Percentiles rank a stretch among this genome's conserved stretches.
These are phyloP conservation scores for Colletotrichum sp. DNA, from an alignment of 2,329 filamentous ascomycete species.

Conservation along the genomic window DNA sequence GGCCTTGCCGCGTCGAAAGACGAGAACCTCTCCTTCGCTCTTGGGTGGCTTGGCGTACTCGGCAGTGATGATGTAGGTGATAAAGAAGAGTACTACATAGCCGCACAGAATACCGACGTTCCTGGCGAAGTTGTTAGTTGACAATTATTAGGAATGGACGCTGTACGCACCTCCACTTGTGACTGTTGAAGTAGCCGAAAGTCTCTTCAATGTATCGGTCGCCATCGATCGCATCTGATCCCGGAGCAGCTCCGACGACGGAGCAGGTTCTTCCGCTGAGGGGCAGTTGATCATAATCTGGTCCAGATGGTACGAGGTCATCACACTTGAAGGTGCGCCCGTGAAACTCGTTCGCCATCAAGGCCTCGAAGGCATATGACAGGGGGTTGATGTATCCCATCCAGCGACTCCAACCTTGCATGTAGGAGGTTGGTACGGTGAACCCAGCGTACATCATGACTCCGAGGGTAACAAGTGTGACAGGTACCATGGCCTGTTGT, in stretches of 20 bases:
- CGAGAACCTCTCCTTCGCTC: slow-evolving; percentile 77
- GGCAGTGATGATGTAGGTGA: slow-evolving; percentile 65
- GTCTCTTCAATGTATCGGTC: slow-evolving; percentile 45
- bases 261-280: slow-evolving; percentile 48
- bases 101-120: slow-evolving; percentile 73
- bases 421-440: slow-evolving; percentile 67
- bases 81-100: slow-evolving; percentile 65
- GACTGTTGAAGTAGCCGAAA: slow-evolving; percentile 46
- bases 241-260: slow-evolving; percentile 47
- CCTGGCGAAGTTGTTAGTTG: slow-evolving; percentile 31
- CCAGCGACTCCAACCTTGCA: slow-evolving; percentile 83
- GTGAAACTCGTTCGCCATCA: slow-evolving; percentile 86
- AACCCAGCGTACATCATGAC: slow-evolving; percentile 77
- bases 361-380: slow-evolving; percentile 78
- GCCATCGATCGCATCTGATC: slow-evolving; percentile 45
- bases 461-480: slow-evolving; percentile 65
- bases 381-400: slow-evolving; percentile 82
- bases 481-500: slow-evolving; percentile 49
- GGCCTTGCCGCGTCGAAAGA: slow-evolving; percentile 55
- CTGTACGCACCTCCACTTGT: slow-evolving; percentile 47
- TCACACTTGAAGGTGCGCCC: slow-evolving; percentile 62
- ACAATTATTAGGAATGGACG: rapidly evolving
- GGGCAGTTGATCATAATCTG: slow-evolving; percentile 40
- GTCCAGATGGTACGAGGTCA: slow-evolving; percentile 45
- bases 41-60: slow-evolving; percentile 70